A percentile compares a stretch with the other conserved stretches of the same genome.
These are phyloP conservation scores for Quercus cerris DNA, from an alignment of 306 rosid genomes.

Conservation along the genomic window DNA sequence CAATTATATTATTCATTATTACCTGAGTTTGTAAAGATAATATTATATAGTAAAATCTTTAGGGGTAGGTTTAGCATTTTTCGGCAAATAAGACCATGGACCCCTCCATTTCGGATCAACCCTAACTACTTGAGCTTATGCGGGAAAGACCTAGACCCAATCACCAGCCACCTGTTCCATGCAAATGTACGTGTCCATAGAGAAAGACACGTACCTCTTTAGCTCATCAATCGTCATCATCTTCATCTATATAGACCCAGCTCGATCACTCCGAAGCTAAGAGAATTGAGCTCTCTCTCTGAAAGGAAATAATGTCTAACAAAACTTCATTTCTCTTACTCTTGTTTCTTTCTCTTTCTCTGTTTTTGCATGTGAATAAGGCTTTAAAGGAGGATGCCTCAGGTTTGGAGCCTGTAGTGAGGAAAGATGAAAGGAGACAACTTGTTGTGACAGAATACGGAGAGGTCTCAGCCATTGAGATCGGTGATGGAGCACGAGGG, in stretches of 20 bases:
- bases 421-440: conserved; percentile 42
- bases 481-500: conserved; percentile 37
- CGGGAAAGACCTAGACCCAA: conserved; percentile 1
- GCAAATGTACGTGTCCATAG: conserved; percentile 43
- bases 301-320: neutral
- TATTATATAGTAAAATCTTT: too few relatives aligned
- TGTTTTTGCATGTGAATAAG: conserved; percentile 17
- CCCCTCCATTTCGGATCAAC: conserved; percentile 7
- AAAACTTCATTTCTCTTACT: conserved; percentile 11
- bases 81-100: neutral
- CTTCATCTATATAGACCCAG: conserved; percentile 30
- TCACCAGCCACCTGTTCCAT: conserved; percentile 41
- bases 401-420: conserved; percentile 37
- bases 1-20: too few relatives aligned
- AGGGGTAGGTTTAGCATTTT: too few relatives aligned
- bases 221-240: neutral
- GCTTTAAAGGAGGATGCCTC: conserved; percentile 29
- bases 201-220: conserved; percentile 40
- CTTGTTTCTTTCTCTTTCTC: conserved; percentile 16
- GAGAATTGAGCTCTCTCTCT: neutral
- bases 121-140: conserved; percentile 13
- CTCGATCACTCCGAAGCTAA: neutral
- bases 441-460: conserved; percentile 56
- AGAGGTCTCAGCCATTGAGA: conserved; percentile 49
- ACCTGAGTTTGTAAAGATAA: too few relatives aligned